Percentiles rank a stretch among this genome's conserved stretches.
These are phyloP conservation scores for Xylaria intraflava DNA, from an alignment of 495 filamentous ascomycete species.

Conservation along the genomic window DNA sequence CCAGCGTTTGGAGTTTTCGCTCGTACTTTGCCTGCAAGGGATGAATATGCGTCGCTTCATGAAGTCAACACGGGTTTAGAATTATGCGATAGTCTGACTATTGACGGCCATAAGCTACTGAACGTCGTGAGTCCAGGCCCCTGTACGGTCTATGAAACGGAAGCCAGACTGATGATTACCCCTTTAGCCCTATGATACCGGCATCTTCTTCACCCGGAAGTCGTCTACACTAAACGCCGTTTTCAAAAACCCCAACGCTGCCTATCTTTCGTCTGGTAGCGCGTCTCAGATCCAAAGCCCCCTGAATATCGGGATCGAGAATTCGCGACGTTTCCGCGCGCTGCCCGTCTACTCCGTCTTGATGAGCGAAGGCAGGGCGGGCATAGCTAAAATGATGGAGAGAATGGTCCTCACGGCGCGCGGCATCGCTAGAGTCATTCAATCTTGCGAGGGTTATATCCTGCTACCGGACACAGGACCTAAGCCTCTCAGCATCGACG, in stretches of 20 bases:
- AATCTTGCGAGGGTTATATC: constrained; percentile 52
- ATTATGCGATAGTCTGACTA: constrained; percentile 76
- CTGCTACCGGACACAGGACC: constrained; percentile 50
- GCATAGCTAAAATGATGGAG: constrained; percentile 64
- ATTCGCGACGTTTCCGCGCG: constrained; percentile 84
- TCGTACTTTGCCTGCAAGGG: constrained; percentile 52
- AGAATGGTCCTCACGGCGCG: constrained; percentile 67
- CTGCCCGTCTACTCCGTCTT: constrained; percentile 81
- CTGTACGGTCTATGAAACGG: not conserved
- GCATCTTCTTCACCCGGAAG: constrained; percentile 75
- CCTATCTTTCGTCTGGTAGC: constrained; percentile 57
- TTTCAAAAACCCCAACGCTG: constrained; percentile 80
- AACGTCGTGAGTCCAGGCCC: constrained; percentile 59
- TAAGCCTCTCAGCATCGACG: constrained; percentile 19
- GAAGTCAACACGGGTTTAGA: constrained; percentile 61
- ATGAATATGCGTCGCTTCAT: constrained; percentile 53
- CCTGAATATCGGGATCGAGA: constrained; percentile 83
- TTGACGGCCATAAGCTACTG: constrained; percentile 86
- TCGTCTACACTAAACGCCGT: constrained; percentile 50
- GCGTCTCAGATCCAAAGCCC: constrained; percentile 61
- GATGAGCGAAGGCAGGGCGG: constrained; percentile 63
- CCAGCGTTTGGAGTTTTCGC: constrained; percentile 80
- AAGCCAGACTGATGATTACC: constrained; percentile 1
- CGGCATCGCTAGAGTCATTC: constrained; percentile 55
- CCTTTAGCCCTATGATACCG: constrained; percentile 75